phyloP scores from a whole-genome alignment of 2,329 filamentous ascomycete genomes.

The Apiospora aurea region DNA sequence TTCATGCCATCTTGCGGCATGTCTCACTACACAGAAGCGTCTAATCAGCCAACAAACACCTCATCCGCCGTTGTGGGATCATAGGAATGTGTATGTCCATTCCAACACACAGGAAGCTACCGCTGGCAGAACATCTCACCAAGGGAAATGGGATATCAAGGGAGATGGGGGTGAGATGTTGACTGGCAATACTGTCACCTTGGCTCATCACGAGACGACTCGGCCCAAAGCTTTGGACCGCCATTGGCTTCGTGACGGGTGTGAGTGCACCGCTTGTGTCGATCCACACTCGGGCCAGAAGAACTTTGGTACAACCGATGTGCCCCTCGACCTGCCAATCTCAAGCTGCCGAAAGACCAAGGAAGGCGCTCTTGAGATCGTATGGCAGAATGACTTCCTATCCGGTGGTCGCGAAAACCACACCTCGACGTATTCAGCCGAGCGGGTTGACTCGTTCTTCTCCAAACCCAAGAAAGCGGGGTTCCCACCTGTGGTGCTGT shows the following conservation, averaged over 20 bases:
- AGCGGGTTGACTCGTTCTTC: slow-evolving; percentile 42
- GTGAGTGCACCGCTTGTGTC: slow-evolving; percentile 62
- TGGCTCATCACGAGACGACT: background rate
- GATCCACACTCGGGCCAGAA: slow-evolving; percentile 68
- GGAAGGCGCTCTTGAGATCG: slow-evolving; percentile 58
- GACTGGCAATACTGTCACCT: background rate
- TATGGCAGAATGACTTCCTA: slow-evolving; percentile 62
- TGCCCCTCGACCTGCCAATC: slow-evolving; percentile 55
- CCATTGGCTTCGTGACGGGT: slow-evolving; percentile 62
- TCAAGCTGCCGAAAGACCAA: slow-evolving; percentile 39
- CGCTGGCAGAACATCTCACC: background rate
- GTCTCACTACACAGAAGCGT: background rate
- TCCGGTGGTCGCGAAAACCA: slow-evolving; percentile 36
- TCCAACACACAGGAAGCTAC: background rate
- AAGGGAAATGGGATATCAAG: background rate
- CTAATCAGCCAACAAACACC: background rate
- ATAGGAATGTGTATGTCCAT: background rate
- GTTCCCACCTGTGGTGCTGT: slow-evolving; percentile 41
- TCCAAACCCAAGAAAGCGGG: slow-evolving; percentile 33
- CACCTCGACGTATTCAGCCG: slow-evolving; percentile 44
- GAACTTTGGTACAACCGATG: slow-evolving; percentile 69
- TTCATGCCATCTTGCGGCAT: background rate
- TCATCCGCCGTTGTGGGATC: background rate
- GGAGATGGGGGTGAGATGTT: too few species aligned
- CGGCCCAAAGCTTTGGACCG: slow-evolving; percentile 23